These are phyloP conservation scores for Trichomonascaceae sp. DNA, from an alignment of 1,139 yeast genomes.

Conservation along the genomic window DNA sequence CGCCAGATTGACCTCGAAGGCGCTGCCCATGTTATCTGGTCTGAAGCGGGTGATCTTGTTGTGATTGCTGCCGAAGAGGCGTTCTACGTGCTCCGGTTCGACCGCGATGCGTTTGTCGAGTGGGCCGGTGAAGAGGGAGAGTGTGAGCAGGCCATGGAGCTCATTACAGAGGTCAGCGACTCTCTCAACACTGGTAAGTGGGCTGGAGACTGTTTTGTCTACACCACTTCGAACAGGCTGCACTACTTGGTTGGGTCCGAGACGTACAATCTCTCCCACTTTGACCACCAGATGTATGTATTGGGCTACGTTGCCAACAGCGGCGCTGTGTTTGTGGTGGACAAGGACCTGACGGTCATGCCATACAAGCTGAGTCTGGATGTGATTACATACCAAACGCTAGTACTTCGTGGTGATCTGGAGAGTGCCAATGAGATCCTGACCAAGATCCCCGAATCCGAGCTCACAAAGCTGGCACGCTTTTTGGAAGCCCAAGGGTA, in stretches of 20 bases:
- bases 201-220: slow-evolving; percentile 94
- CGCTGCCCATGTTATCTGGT: slow-evolving; percentile 68
- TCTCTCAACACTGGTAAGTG: slow-evolving; percentile 79
- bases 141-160: slow-evolving; percentile 75
- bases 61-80: slow-evolving; percentile 63
- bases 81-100: slow-evolving; percentile 70
- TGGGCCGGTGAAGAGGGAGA: slow-evolving; percentile 62
- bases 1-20: slow-evolving; percentile 64
- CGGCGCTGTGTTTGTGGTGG: slow-evolving; percentile 78
- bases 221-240: slow-evolving; percentile 80
- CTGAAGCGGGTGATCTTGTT: slow-evolving; percentile 83
- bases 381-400: slow-evolving; percentile 88
- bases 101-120: slow-evolving; percentile 47
- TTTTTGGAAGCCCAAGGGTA: slow-evolving; percentile 90
- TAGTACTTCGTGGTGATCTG: slow-evolving; percentile 87
- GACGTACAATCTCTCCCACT: slow-evolving; percentile 83
- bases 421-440: slow-evolving; percentile 59
- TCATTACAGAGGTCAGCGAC: slow-evolving; percentile 63
- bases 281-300: slow-evolving; percentile 75
- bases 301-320: slow-evolving; percentile 87
- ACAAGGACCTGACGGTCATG: slow-evolving; percentile 73
- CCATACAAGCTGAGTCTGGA: slow-evolving; percentile 74
- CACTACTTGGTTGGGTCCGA: slow-evolving; percentile 94
- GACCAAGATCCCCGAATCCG: slow-evolving; percentile 50
- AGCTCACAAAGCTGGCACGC: slow-evolving; percentile 71